Evolutionary conservation across 2,329 filamentous ascomycete species (phyloP), one percentile per base, ranked within the genome.

Genomic region (Neoascochyta sp.): DNA sequence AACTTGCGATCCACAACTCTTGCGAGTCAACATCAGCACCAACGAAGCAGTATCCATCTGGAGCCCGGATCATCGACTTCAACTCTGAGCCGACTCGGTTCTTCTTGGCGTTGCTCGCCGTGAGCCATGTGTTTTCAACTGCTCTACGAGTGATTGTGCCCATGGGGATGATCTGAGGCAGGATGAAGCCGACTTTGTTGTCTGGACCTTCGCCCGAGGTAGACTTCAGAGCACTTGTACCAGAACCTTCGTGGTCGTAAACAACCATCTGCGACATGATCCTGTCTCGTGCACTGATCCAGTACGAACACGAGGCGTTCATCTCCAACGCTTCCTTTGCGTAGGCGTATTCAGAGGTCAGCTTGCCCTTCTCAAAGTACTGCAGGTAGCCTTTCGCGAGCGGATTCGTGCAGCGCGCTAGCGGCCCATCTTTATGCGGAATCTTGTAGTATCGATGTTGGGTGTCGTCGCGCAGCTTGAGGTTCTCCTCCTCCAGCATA

Each of bases 291-390:
- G 92, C 89, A 52, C 87, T 95, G 50, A 98, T 96, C 92, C 93
- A 98, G 64, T 98, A 98, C 1, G 90, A 96, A 59, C 93, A 98
- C 0, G 88, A 95, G 0, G 92, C 88, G 50, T 98, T 98, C 92
- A 98, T 98, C 50, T 96, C 85, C 23, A 98, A 69, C 0, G 93
- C 92, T 60, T 95, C 88, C 55, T 93, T 96, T 0, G 92, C 92
- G 52, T 95, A 90, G 0, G 80, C 61, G 52, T 83, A 96, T 60
- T 95, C 83, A 0, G 90, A 96, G 1, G 86, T 86, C 3, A 98
- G 68, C 1, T 76, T 86, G 0, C 88, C 90, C 19, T 84, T 85
- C 52, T 98, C 92, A 52, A 98, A 96, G 59, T 93, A 95, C 29
- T 80, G 63, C 34, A 95, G 69, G 50, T 96, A 98, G 8, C 84